Base-by-base conservation (phyloP, 2,329 filamentous ascomycete species). In the Fusarium pseudonygamai region DNA sequence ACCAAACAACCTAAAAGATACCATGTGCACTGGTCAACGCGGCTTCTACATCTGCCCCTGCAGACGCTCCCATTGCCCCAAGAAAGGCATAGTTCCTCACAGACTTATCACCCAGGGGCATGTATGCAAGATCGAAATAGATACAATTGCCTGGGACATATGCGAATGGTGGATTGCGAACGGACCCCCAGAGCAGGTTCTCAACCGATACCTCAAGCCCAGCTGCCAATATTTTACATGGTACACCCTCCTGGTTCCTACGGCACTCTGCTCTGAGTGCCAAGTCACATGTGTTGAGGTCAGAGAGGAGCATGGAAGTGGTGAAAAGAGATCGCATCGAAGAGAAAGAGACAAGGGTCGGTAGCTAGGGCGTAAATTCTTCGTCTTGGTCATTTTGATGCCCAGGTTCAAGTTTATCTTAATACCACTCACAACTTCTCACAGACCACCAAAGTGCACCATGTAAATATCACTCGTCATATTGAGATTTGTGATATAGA, bases 11-110 rank as follows among this genome's bases (percentile, higher is more conserved):
- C 37, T 24, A 22, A 30, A 24, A 43, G 7, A 28, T 24, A 67
- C 18, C 61, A 78, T 78, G 77, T 78, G 77, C 30, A 76, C 74
- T 81, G 75, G 74, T 16, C 71, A 76, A 16, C 74, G 77, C 56
- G 69, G 72, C 1, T 77, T 68, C 26, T 68, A 75, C 14, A 47
- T 78, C 49, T 78, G 77, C 42, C 75, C 75, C 40, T 78, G 77
- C 73, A 73, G 55, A 46, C 75, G 69, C n/a, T 32, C 47, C n/a
- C 40, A 60, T 15, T 78, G 77, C 24, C 71, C 76, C 13, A 74
- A 68, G 56, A 72, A 49, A 32, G 65, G 46, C 2, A 50, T 67
- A 15, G 40, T 78, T 7, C 71, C 72, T 32, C 69, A 78, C 15
- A 73, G 70, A 20, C 60, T 64, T 32, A 49, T 74, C n/a, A 67